Conservation (phyloP, 805 yeast genomes). For the Candida xyloterini region DNA sequence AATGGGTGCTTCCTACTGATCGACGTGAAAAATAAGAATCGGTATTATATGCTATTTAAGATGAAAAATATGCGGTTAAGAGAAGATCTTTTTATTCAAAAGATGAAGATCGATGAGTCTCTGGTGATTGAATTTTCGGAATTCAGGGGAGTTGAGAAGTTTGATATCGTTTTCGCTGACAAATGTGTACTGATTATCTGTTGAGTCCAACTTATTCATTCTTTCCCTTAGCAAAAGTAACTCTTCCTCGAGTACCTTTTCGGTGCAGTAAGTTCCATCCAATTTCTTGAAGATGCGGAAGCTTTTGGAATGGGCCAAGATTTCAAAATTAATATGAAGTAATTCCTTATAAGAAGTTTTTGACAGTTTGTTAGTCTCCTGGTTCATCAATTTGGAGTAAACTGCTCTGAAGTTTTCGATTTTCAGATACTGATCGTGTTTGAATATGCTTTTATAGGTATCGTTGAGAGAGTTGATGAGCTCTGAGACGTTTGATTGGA, state of each 20-base stretch:
- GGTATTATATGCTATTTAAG: constrained; percentile 2
- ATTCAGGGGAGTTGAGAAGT: constrained; percentile 21
- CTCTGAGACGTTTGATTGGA: constrained; percentile 2
- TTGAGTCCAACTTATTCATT: constrained; percentile 4
- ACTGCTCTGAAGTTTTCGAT: constrained; percentile 9
- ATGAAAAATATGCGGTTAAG: not conserved
- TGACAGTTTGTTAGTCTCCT: not conserved
- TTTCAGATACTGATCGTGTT: constrained; percentile 12
- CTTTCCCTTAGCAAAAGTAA: constrained; percentile 9
- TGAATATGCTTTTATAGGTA: constrained; percentile 13
- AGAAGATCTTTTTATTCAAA: constrained; percentile 24
- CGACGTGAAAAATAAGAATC: constrained; percentile 21
- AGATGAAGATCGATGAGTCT: constrained; percentile 23
- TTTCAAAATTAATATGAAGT: constrained; percentile 14
- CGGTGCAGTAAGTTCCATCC: constrained; percentile 12
- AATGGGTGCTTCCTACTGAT: constrained; percentile 62
- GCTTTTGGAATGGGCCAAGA: constrained; percentile 18
- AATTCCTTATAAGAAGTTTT: constrained; percentile 6
- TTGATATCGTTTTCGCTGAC: constrained; percentile 9
- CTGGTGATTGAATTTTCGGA: constrained; percentile 22
- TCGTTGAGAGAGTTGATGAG: constrained; percentile 1
- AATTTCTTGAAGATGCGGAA: constrained; percentile 15
- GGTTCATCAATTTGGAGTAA: constrained; percentile 4
- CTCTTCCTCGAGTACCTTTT: constrained; percentile 8
- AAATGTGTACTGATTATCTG: not conserved